Evolutionary conservation across 768 basidiomycete genomes (phyloP), one percentile per base, ranked within the genome.

Genomic region (Mycena polygramma): DNA sequence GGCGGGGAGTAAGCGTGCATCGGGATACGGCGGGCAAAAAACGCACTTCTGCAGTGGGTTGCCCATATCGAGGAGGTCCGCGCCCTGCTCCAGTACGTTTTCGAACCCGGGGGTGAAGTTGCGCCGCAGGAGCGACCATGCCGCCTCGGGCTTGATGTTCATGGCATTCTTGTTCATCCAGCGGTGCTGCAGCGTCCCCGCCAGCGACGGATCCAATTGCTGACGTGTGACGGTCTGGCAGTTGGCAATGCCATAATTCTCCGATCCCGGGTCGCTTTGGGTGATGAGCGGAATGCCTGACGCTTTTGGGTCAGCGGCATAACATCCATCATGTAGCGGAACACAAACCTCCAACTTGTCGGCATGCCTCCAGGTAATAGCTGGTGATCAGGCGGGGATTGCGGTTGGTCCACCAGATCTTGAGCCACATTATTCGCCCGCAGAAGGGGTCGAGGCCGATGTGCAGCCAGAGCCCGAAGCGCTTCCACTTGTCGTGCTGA

Each of bases 171-270:
- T 66, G 0, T 71, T 63, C 76, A 75, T 82, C 74, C 81, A 88
- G 0, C 77, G 70, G 57, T 89, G 86, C 59, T 87, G 86, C 0
- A 85, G 60, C 0, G 79, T 83, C 0, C 77, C 82, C 0, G 2
- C 4, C 0, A 88, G 76, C 0, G 59, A 37, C 0, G 85, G 81
- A 61, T 89, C 86, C 14, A 82, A 78, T 0, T 41, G 49, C 10
- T 87, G 86, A 0, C 82, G 79, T 0, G 84, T 71, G 0, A 74
- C 37, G 0, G 87, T 86, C 0, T 87, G 84, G 0, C 75, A 75
- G 75, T 88, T 87, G 2, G 86, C 88, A 30, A 87, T 77, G 0
- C 81, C 78, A 65, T 80, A 79, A 63, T 87, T 88, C 61, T 86
- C 83, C 0, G 75, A 59, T 0, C 85, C 86, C 1, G 75, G 80